A percentile compares a stretch with the other conserved stretches of the same genome.
Evolutionary conservation across 306 rosid species (phyloP).

Genomic region (Dryas alaskensis): DNA sequence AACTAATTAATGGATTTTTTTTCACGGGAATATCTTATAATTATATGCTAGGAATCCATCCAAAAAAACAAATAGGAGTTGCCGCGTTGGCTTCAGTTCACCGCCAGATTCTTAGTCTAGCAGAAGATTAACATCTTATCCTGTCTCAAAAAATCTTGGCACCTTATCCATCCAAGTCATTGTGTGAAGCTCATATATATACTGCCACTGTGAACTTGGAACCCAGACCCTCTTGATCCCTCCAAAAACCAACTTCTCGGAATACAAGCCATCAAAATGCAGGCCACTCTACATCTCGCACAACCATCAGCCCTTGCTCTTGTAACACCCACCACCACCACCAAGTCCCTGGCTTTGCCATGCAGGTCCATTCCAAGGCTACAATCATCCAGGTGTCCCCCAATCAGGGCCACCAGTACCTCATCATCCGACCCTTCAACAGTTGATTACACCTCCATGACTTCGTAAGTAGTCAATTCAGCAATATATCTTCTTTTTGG

Average conservation of each 20-base stretch:
- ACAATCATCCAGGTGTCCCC: conserved; percentile 20
- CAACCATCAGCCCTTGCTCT: conserved; percentile 14
- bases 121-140: conserved; percentile 22
- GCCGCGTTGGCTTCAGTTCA: neutral
- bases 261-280: conserved; percentile 24
- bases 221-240: neutral
- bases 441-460: conserved; percentile 39
- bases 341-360: conserved; percentile 30
- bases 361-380: conserved; percentile 18
- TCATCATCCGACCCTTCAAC: conserved; percentile 21
- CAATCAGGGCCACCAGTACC: conserved; percentile 22
- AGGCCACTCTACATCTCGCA: conserved; percentile 29
- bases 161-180: conserved; percentile 24
- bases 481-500: neutral
- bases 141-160: conserved; percentile 19
- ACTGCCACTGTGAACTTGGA: neutral
- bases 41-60: too few species aligned
- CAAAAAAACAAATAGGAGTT: too few species aligned
- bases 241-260: neutral
- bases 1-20: too few species aligned
- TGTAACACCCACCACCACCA: conserved; percentile 14
- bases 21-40: too few species aligned
- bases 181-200: neutral
- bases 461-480: conserved; percentile 30
- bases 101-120: conserved; percentile 5